Base-by-base conservation (phyloP, 495 filamentous ascomycete species). In the Pseudomonodictys pantanalensis region DNA sequence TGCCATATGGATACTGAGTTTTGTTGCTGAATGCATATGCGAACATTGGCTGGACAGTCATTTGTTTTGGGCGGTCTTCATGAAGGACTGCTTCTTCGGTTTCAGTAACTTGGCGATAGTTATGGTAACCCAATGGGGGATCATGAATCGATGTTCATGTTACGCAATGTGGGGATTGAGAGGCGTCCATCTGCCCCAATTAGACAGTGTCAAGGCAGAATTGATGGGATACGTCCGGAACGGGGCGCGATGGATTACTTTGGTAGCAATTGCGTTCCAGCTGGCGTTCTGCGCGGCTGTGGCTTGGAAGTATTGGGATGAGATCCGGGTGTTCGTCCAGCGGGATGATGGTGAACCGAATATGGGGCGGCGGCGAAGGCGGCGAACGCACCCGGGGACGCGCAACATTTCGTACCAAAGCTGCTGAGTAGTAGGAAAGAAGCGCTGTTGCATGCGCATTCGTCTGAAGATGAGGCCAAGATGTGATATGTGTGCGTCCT, bases 251-350 rank as follows among this genome's bases (percentile, higher is more conserved):
- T 47, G 42, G 49, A 48, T 54, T 15, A 35, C 35, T 7, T 52
- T 52, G 8, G 47, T 24, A 43, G 58, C 58, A 11, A 54, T 60
- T 39, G 11, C 42, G 12, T 49, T 60, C 49, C 58, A 60, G 17
- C 28, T 60, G 8, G 1, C 49, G 5, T 60, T 60, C 24, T 60
- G 49, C 42, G 42, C 18, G 20, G 29, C 22, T 0, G 41, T 54
- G 4, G 49, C 23, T 4, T 53, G 38, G 48, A 35, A 39, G 15
- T 60, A 54, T 24, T 47, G 39, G 49, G 58, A 60, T 24, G 56
- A 47, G 15, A 23, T 60, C 22, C 45, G 56, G 4, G 56, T 60
- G 6, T 60, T 60, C 30, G 17, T 52, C 0, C 56, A 60, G 39
- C 35, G 56, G 11, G 56, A 60, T 28, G 56, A 60, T 28, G 56